These are phyloP conservation scores for Ambrosia artemisiifolia DNA, from an alignment of 129 eudicot species.

Conservation along the genomic window DNA sequence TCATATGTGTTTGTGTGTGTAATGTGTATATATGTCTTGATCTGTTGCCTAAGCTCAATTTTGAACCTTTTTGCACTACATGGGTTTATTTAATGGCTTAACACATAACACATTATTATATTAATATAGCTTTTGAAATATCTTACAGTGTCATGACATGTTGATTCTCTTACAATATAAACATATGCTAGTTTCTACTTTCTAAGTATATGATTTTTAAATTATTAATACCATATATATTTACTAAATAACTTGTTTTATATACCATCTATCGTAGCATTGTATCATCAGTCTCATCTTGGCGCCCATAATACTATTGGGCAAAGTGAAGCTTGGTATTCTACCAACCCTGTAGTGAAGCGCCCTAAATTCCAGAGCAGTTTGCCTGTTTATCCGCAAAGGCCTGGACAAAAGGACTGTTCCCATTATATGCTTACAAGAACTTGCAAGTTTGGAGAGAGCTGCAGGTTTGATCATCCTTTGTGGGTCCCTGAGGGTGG, in stretches of 20 bases:
- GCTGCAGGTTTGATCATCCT: slow-evolving; percentile 99
- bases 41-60: no score
- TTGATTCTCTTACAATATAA: slow-evolving; percentile 17
- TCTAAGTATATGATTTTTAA: slow-evolving; percentile 18
- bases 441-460: slow-evolving; percentile 98
- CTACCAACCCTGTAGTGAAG: slow-evolving; percentile 77
- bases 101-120: neutral
- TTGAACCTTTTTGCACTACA: neutral
- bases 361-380: slow-evolving; percentile 90
- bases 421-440: slow-evolving; percentile 98
- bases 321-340: slow-evolving; percentile 93
- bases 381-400: slow-evolving; percentile 95
- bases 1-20: no score
- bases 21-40: no score
- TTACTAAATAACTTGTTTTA: slow-evolving; percentile 38
- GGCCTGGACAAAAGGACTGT: slow-evolving; percentile 98
- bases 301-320: slow-evolving; percentile 74
- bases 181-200: slow-evolving; percentile 13
- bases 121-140: neutral
- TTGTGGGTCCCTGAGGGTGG: slow-evolving; percentile 99
- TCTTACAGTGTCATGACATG: neutral
- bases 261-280: slow-evolving; percentile 77
- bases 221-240: slow-evolving; percentile 37
- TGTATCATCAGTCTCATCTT: slow-evolving; percentile 72
- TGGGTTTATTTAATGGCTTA: neutral